Percentiles rank a stretch among this genome's conserved stretches.
phyloP scores from a whole-genome alignment of 257 asterid genomes.

The Nicotiana sylvestris region DNA sequence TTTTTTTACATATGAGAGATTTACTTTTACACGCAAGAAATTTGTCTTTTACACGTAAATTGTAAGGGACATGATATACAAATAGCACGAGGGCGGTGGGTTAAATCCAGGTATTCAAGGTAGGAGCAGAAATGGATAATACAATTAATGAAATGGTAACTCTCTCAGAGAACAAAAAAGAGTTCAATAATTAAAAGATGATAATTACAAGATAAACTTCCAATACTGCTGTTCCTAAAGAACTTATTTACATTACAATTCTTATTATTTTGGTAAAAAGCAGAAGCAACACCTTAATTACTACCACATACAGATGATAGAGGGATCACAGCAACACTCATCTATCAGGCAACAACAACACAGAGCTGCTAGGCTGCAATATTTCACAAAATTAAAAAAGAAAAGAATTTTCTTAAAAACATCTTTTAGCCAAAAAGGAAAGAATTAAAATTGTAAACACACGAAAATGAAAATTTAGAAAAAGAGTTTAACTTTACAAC shows the following conservation, averaged over 20 bases:
- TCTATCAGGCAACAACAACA: conserved; percentile 12
- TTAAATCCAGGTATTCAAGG: too few relatives aligned
- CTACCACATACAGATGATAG: not conserved
- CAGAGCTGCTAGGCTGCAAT: conserved; percentile 11
- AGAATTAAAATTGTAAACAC: not conserved
- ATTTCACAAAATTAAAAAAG: not conserved
- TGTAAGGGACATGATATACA: too few relatives aligned
- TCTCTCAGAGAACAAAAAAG: not conserved
- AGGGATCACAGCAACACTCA: conserved; percentile 14
- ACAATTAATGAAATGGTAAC: not conserved
- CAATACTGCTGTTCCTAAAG: not conserved
- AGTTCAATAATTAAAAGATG: not conserved
- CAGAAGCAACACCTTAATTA: not conserved
- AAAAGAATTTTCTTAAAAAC: not conserved
- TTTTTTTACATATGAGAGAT: too few relatives aligned
- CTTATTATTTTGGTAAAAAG: not conserved
- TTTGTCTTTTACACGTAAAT: too few relatives aligned
- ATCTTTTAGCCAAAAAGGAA: not conserved
- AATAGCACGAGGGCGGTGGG: too few relatives aligned
- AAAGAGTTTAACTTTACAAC: not conserved
- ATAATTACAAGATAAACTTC: not conserved
- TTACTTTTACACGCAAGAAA: too few relatives aligned
- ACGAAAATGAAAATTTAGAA: too few relatives aligned
- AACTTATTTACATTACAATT: not conserved
- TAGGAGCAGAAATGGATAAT: not conserved